These are phyloP conservation scores for Pseudogymnoascus sp. DNA, from an alignment of 2,329 filamentous ascomycete genomes.

Conservation along the genomic window DNA sequence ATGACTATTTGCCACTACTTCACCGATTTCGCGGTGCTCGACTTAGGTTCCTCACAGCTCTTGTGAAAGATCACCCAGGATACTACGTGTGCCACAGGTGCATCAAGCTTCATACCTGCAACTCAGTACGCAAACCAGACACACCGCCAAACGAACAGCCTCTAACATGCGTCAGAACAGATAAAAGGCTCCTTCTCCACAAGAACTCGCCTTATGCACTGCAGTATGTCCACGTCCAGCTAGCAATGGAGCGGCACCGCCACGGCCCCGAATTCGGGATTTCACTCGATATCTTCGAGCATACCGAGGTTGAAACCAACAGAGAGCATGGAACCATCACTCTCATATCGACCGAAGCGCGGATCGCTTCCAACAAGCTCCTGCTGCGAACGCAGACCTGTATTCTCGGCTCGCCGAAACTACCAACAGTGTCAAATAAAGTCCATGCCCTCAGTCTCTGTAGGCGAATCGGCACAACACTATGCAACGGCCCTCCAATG, in stretches of 20 bases:
- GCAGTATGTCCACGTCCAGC: neutral
- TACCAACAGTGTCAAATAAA: neutral
- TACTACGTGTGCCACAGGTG: neutral
- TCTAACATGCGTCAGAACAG: neutral
- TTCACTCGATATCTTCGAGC: neutral
- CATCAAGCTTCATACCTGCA: neutral
- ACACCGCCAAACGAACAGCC: neutral
- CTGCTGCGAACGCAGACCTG: constrained; percentile 19
- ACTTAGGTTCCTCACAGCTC: neutral
- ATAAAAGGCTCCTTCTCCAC: neutral
- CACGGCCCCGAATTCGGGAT: neutral
- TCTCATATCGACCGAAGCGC: constrained; percentile 16
- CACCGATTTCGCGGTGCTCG: neutral
- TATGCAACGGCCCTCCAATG: constrained; percentile 11
- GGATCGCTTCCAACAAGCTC: constrained; percentile 16
- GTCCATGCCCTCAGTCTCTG: neutral
- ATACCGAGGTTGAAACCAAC: neutral
- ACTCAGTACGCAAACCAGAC: neutral
- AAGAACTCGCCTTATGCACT: neutral
- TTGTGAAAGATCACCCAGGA: neutral
- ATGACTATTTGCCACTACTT: neutral
- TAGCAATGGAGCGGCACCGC: neutral
- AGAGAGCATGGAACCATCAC: constrained; percentile 1
- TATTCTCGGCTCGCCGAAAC: constrained; percentile 13
- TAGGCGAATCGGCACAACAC: neutral